These are phyloP conservation scores for Penicillium odoratum DNA, from an alignment of 495 filamentous ascomycete species.

Conservation along the genomic window DNA sequence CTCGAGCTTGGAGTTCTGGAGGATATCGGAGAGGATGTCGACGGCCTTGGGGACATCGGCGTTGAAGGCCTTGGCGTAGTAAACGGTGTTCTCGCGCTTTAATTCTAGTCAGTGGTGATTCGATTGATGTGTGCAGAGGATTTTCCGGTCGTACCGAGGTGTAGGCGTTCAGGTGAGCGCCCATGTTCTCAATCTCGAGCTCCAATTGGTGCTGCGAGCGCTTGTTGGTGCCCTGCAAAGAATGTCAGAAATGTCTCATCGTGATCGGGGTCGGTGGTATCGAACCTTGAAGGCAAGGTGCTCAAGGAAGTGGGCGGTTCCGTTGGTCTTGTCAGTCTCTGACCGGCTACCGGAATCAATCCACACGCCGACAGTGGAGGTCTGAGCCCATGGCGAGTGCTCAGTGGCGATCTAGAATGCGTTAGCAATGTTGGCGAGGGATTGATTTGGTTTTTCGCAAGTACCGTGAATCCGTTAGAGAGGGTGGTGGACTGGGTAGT, in stretches of 20 bases:
- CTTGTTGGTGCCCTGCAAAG: conserved; percentile 78
- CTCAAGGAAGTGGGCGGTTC: conserved; percentile 98
- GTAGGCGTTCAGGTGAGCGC: conserved; percentile 98
- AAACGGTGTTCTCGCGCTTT: conserved; percentile 97
- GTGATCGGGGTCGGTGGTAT: conserved; percentile 5
- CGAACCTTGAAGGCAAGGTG: conserved; percentile 97
- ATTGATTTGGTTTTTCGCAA: conserved; percentile 34
- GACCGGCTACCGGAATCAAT: conserved; percentile 98
- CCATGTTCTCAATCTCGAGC: conserved; percentile 99
- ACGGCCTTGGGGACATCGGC: conserved; percentile 92
- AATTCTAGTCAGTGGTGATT: conserved; percentile 32
- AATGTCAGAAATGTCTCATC: conserved; percentile 19
- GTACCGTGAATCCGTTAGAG: conserved; percentile 94
- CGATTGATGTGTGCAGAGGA: conserved; percentile 8
- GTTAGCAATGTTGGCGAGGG: conserved; percentile 39
- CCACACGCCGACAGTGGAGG: conserved; percentile 97
- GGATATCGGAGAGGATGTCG: conserved; percentile 97
- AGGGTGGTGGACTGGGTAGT: conserved; percentile 94
- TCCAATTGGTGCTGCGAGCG: conserved; percentile 94
- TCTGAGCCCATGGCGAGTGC: conserved; percentile 97
- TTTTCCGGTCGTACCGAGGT: conserved; percentile 77
- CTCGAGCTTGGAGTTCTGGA: conserved; percentile 98
- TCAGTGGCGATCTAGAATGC: conserved; percentile 84
- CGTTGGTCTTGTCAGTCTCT: conserved; percentile 98
- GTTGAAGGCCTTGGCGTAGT: conserved; percentile 99